These are phyloP conservation scores for Scytalidium sp. DNA, from an alignment of 2,329 filamentous ascomycete genomes.

Conservation along the genomic window DNA sequence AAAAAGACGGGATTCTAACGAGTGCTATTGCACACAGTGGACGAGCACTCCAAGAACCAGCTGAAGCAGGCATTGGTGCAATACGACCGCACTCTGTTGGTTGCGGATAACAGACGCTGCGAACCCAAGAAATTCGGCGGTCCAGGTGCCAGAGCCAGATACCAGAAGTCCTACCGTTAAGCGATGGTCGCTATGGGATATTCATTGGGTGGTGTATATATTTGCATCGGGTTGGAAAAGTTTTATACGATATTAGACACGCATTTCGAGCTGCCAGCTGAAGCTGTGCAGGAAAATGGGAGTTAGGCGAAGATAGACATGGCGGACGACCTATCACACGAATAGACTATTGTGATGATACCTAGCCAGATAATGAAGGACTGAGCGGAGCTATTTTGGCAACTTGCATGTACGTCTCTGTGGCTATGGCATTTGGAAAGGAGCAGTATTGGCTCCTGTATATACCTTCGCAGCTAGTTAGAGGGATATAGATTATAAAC, in stretches of 20 bases:
- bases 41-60: constrained; percentile 99
- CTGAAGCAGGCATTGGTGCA: constrained; percentile 92
- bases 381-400: background rate
- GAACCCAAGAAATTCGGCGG: constrained; percentile 98
- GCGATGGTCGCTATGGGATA: constrained; percentile 2
- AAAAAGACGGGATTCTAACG: background rate
- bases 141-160: constrained; percentile 87
- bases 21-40: constrained; percentile 49
- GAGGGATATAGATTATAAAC: too few relatives aligned
- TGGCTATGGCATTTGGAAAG: too few relatives aligned
- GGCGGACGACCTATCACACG: background rate
- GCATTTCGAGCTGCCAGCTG: background rate
- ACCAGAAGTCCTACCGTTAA: constrained; percentile 99
- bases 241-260: background rate
- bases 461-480: too few relatives aligned
- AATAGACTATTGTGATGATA: background rate
- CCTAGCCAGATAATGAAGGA: background rate
- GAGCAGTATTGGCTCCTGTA: too few relatives aligned
- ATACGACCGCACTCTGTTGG: constrained; percentile 93
- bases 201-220: constrained; percentile 11
- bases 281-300: too few relatives aligned
- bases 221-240: background rate
- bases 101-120: constrained; percentile 95
- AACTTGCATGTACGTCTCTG: too few relatives aligned
- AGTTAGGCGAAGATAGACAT: background rate